These are phyloP conservation scores for Sherardia arvensis DNA, from an alignment of 257 asterid species.

Conservation along the genomic window DNA sequence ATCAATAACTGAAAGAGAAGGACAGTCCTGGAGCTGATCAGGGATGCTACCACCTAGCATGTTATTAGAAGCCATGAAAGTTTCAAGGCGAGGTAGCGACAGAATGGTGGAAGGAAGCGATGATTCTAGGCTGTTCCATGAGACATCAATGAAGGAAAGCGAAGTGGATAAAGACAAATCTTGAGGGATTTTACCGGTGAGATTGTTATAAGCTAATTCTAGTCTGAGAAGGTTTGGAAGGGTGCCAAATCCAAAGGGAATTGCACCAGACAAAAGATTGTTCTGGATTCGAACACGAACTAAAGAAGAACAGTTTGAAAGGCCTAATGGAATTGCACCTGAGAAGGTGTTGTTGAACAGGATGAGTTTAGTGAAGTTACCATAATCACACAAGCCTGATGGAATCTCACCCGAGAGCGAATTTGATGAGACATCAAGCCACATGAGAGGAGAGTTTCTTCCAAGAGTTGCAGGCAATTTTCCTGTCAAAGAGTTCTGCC, in stretches of 20 bases:
- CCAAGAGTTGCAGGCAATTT: slow-evolving; percentile 56
- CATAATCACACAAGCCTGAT: slow-evolving; percentile 38
- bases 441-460: slow-evolving; percentile 36
- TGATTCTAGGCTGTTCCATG: slow-evolving; percentile 38
- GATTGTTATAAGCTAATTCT: slow-evolving; percentile 48
- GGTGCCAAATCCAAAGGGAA: slow-evolving; percentile 59
- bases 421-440: slow-evolving; percentile 78
- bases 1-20: slow-evolving; percentile 52
- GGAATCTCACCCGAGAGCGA: slow-evolving; percentile 57
- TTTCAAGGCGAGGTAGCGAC: slow-evolving; percentile 49
- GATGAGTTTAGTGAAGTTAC: slow-evolving; percentile 65
- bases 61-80: slow-evolving; percentile 48
- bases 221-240: slow-evolving; percentile 55
- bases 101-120: slow-evolving; percentile 46
- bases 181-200: slow-evolving; percentile 57
- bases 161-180: slow-evolving; percentile 50
- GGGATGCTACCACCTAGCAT: slow-evolving; percentile 48
- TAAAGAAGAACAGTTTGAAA: slow-evolving; percentile 53
- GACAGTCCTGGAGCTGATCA: slow-evolving; percentile 54
- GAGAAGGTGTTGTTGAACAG: slow-evolving; percentile 68
- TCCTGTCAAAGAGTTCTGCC: slow-evolving; percentile 54
- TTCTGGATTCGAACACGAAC: slow-evolving; percentile 59
- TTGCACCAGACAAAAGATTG: slow-evolving; percentile 50
- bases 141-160: slow-evolving; percentile 57
- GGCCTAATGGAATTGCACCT: slow-evolving; percentile 50